Base-by-base conservation (phyloP, 2,329 filamentous ascomycete species). In the Penicillium expansum region DNA sequence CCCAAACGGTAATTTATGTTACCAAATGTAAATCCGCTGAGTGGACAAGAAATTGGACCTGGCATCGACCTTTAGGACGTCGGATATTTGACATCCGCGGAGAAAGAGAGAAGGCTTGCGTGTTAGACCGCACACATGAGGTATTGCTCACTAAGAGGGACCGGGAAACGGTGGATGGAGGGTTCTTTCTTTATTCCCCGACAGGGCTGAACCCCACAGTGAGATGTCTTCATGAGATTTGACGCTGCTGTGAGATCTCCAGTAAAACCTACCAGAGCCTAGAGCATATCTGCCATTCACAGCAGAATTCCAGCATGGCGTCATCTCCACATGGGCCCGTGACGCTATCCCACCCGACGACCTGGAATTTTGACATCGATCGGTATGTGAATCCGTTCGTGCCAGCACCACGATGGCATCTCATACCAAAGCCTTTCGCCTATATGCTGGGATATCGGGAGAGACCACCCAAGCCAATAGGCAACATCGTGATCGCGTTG, bases 311-410 rank as follows among this genome's bases (percentile, higher is more conserved):
- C 5, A 35, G 49, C 38, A 65, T 63, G 59, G 44, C 54, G 6
- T 33, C 51, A 6, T 52, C 49, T 9, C 29, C 52, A 2, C 55
- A 48, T 38, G 39, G 37, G 18, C 39, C 48, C 30, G 58, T 56
- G 22, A 51, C 57, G 8, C 57, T 63, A 37, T 57, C 67, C 11
- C 64, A 67, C 43, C 63, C 68, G 6, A 65, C 60, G 18, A 63
- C 64, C 27, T 74, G 73, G 67, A 80, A 87, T 67, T 85, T 95
- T 74, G 85, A 94, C 74, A 83, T 96, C 61, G 92, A 96, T 78
- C 76, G 75, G n/a, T 85, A 87, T 69, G 71, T 95, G 49, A 91
- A 93, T 70, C 88, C 82, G 3, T 79, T 85, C 58, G 69, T 95
- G 24, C 89, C 89, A 9, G 77, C 82, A 14, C 87, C 88, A 39